Percentiles rank a stretch among this genome's conserved stretches.
phyloP scores from a whole-genome alignment of 257 asterid species.

The Nicotiana tabacum region DNA sequence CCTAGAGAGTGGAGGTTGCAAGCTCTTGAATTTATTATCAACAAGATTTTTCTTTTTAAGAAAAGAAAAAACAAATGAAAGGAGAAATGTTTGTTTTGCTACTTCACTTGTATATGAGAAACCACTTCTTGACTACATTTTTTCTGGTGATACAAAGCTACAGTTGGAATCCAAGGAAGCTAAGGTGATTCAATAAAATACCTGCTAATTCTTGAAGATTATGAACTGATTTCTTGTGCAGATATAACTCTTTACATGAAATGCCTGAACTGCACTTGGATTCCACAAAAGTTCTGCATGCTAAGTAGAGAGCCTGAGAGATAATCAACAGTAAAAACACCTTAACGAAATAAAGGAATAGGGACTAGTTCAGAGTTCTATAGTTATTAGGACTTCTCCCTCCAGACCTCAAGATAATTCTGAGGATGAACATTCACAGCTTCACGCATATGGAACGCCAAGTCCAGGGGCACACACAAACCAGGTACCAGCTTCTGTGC shows the following conservation, averaged over 20 bases:
- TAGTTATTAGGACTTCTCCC: background rate
- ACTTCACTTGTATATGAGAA: background rate
- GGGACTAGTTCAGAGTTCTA: background rate
- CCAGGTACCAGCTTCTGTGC: conserved; percentile 66
- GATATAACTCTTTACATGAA: conserved; percentile 37
- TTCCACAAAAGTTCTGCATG: conserved; percentile 56
- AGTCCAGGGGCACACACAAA: conserved; percentile 46
- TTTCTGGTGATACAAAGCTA: background rate
- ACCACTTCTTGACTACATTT: background rate
- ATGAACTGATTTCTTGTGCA: conserved; percentile 48
- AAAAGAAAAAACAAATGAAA: background rate
- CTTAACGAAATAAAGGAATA: background rate
- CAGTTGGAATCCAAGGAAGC: background rate
- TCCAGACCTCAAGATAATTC: conserved; percentile 73
- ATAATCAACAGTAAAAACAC: conserved; percentile 1
- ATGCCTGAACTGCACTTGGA: conserved; percentile 26
- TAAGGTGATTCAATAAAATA: conserved; percentile 14
- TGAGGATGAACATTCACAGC: conserved; percentile 76
- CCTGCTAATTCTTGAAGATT: conserved; percentile 63
- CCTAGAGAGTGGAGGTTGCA: background rate
- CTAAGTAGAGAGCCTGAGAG: conserved; percentile 71
- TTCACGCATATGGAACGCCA: conserved; percentile 88
- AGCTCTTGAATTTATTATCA: background rate
- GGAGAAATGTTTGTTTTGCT: background rate
- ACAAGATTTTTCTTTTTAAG: background rate